Conservation (phyloP, 1,139 yeast genomes). For the Magnusiomyces fungicola region DNA sequence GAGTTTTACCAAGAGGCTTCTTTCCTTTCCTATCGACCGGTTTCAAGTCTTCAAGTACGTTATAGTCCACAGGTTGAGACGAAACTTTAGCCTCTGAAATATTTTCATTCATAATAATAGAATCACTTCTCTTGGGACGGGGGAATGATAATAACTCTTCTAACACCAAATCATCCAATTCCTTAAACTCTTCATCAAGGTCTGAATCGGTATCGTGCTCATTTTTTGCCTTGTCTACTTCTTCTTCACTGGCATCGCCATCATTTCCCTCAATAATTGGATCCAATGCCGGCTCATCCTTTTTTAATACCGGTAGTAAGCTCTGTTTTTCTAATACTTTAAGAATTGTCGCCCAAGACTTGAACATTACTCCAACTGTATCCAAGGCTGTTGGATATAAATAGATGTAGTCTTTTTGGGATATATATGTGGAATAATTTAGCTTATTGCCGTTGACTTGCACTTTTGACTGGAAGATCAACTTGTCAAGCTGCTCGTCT, state of each 20-base stretch:
- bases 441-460: background rate
- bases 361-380: conserved; percentile 21
- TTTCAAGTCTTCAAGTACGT: too few species aligned
- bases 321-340: background rate
- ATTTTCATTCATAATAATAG: too few species aligned
- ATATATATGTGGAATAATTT: background rate
- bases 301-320: background rate
- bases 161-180: background rate
- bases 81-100: too few species aligned
- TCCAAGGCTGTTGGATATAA: conserved; percentile 25
- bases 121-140: background rate
- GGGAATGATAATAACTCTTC: background rate
- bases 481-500: conserved; percentile 30
- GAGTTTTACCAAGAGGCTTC: background rate
- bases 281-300: background rate
- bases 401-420: background rate
- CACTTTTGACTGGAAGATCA: conserved; percentile 8
- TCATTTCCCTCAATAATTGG: background rate
- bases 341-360: background rate
- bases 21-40: background rate
- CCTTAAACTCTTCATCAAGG: background rate
- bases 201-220: background rate
- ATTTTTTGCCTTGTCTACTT: background rate
- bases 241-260: background rate
- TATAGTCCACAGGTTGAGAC: too few species aligned